Evolutionary conservation across 306 rosid genomes (phyloP), one percentile per base, ranked within the genome.

Genomic region (Purshia tridentata): DNA sequence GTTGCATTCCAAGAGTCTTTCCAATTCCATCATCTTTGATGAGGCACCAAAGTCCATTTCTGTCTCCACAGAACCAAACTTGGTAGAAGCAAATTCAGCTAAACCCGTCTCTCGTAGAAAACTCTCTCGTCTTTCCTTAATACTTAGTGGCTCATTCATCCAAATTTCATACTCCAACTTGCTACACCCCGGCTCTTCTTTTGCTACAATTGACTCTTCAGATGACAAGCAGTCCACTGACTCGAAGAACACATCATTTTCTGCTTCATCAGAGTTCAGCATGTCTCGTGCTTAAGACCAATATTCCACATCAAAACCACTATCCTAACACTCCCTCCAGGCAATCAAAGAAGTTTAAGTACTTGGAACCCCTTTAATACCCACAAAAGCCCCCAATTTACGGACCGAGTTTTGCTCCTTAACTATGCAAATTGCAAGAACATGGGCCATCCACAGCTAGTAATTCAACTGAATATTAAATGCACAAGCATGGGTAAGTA

Each of bases 111-210:
- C 74, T n/a, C 62, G 75, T 10, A 94, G 87, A 83, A 94, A 91
- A 6, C 44, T 69, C 47, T 77, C 80, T 63, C 90, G 73, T 70
- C 98, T 89, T 83, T 85, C 86, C 83, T 76, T 82, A 44, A 94
- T 91, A 84, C 99, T 88, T 22, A 47, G 75, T 56, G 91, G 99
- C 77, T 94, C 91, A 71, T 77, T 87, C 79, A 81, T 60, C 96
- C 99, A 94, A 77, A 91, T 61, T 72, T 82, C 87, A 72, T 84
- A 86, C 8, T 75, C 84, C 51, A 76, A 66, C n/a, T 69, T 69
- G 16, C 74, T 59, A 55, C 54, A 48, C 5, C 52, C 61, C 40
- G 68, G 67, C 68, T 76, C 82, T 61, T 80, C 60, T 42, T 67
- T 70, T 1, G 54, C 81, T 69, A 70, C 74, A 65, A 64, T 40